phyloP scores from a whole-genome alignment of 169 alveolate genomes.

The Pseudocohnilembus persalinus region DNA sequence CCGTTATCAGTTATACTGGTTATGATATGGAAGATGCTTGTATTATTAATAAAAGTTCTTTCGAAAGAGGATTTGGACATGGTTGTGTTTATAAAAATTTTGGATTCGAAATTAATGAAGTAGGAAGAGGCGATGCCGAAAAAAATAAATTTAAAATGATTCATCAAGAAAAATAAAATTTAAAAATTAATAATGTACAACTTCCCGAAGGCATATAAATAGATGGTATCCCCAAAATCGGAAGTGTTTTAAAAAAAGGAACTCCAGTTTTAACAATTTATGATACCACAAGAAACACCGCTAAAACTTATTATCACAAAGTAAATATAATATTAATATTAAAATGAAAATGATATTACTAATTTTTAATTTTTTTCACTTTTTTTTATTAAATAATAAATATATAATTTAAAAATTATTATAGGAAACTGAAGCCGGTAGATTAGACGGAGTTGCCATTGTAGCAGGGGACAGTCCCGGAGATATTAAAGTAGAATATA shows the following conservation, averaged over 20 bases:
- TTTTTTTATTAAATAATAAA: too few species aligned
- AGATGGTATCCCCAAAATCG: conserved; percentile 18
- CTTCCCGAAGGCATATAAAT: conserved; percentile 20
- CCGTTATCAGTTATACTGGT: conserved; percentile 98
- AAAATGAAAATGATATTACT: too few species aligned
- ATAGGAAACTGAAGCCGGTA: conserved; percentile 21
- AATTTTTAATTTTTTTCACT: neutral
- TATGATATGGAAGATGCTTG: conserved; percentile 99
- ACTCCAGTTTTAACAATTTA: conserved; percentile 13
- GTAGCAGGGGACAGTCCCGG: conserved; percentile 26
- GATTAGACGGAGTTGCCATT: conserved; percentile 27
- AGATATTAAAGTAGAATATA: conserved; percentile 74
- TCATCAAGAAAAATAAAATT: conserved; percentile 41
- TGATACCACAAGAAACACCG: conserved; percentile 10
- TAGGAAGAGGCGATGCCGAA: conserved; percentile 6
- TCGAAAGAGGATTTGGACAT: conserved; percentile 99
- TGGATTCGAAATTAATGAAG: conserved; percentile 67
- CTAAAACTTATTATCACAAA: conserved; percentile 17
- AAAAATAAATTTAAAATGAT: conserved; percentile 42
- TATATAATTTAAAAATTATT: too few species aligned
- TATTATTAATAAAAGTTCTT: conserved; percentile 97
- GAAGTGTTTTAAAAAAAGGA: conserved; percentile 8
- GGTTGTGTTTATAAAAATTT: conserved; percentile 96
- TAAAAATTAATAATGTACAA: neutral
- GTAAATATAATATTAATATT: neutral